Evolutionary conservation across 148 eudicot genomes (phyloP).

Genomic region (Vaccinium corymbosum): DNA sequence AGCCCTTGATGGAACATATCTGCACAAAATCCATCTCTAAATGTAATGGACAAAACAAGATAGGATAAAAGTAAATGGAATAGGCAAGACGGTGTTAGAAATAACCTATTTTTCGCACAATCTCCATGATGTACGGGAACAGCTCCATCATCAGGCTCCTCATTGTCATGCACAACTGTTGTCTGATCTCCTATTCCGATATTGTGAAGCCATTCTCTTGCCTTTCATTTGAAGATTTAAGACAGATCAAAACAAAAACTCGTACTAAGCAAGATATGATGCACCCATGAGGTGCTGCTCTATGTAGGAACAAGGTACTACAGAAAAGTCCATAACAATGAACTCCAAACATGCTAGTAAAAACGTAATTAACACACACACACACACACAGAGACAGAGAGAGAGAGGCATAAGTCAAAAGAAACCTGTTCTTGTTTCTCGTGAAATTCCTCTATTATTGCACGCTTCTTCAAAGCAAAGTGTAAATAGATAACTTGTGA

Average conservation of each 20-base stretch:
- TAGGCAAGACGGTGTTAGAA: constrained; percentile 16
- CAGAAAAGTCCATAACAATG: background rate
- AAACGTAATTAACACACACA: background rate
- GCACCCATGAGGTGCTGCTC: background rate
- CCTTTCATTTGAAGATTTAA: constrained; percentile 36
- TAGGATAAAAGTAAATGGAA: constrained; percentile 11
- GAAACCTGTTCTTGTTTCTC: constrained; percentile 93
- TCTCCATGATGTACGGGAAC: constrained; percentile 63
- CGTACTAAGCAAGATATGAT: background rate
- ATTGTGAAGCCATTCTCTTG: constrained; percentile 98
- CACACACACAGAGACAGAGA: background rate
- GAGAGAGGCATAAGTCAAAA: background rate
- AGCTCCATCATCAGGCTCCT: constrained; percentile 80
- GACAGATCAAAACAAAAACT: background rate
- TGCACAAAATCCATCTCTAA: constrained; percentile 49
- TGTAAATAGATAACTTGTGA: constrained; percentile 88
- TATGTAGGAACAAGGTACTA: background rate
- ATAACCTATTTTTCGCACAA: constrained; percentile 67
- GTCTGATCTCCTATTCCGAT: constrained; percentile 87
- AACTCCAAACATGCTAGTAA: background rate
- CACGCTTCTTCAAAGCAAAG: constrained; percentile 80
- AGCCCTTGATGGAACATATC: constrained; percentile 95
- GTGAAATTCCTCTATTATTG: constrained; percentile 74
- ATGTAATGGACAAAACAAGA: background rate
- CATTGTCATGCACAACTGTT: constrained; percentile 71